Evolutionary conservation across 345 rosid genomes (phyloP), one percentile per base, ranked within the genome.

Genomic region (Toxicodendron radicans): DNA sequence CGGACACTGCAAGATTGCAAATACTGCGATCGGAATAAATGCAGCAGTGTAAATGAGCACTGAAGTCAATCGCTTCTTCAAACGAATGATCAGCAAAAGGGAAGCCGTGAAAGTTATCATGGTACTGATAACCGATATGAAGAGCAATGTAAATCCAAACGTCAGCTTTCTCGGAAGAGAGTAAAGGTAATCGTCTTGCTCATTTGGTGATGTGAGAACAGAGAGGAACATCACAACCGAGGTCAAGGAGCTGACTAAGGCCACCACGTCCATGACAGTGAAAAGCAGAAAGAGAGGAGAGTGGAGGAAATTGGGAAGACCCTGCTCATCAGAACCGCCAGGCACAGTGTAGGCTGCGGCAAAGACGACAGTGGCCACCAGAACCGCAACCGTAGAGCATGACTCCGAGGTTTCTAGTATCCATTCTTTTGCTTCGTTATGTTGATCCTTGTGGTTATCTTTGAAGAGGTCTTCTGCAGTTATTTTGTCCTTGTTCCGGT

Each of bases 211-310:
- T 1, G 81, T 81, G 20, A 77, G 81, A 38, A 77, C 12, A 0
- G 79, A 81, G 0, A 81, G 81, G 58, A 81, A 81, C 67, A 78
- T 52, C 24, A 81, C 76, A 2, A 81, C 71, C 2, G 84, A 81
- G 32, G 81, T 60, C 21, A 78, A 58, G 30, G 84, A 78, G 75
- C 71, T 56, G 0, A 77, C 71, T 0, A 81, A 41, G 14, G 78
- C 60, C 10, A 76, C 71, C 0, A 78, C 77, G 57, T 75, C 80
- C 75, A 65, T 63, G 10, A 72, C 66, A 0, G 85, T 69, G 75
- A 82, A 82, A 38, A 78, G 21, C 20, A 49, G 33, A 58, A 62
- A 82, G 33, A 59, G 74, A n/a, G 76, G 67, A 16, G 12, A 24
- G 20, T 35, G 21, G 8, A 74, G 74, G 60, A 79, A 64, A 43